Percentiles rank a stretch among this genome's conserved stretches.
These are phyloP conservation scores for Cutaneotrichosporon cavernicola DNA, from an alignment of 1,284 basidiomycete species.

Conservation along the genomic window DNA sequence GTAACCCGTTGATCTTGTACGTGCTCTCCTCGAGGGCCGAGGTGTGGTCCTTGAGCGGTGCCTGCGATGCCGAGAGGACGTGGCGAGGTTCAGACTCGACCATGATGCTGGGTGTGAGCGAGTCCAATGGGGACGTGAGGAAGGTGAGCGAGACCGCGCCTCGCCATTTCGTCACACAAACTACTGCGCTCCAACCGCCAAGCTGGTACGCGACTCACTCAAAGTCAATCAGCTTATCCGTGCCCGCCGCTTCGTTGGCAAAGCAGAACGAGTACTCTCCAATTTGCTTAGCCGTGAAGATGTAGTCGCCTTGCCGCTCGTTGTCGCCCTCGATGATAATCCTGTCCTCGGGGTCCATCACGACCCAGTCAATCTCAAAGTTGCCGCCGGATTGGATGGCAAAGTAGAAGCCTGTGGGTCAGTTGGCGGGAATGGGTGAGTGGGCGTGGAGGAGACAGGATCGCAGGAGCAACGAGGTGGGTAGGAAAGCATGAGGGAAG, in stretches of 20 bases:
- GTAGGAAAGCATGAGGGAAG: background rate
- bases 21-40: constrained; percentile 88
- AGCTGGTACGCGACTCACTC: constrained; percentile 56
- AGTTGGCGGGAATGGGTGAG: background rate
- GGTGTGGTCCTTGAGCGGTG: constrained; percentile 76
- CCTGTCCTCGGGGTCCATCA: constrained; percentile 85
- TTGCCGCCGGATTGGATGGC: constrained; percentile 92
- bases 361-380: constrained; percentile 93
- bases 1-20: constrained; percentile 78
- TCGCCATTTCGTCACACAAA: background rate
- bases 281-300: constrained; percentile 84
- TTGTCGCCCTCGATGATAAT: constrained; percentile 79
- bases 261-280: constrained; percentile 99
- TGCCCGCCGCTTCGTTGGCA: constrained; percentile 89
- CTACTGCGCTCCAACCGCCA: background rate
- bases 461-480: background rate
- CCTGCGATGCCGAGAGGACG: constrained; percentile 70
- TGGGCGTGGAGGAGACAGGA: constrained; percentile 17
- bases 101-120: constrained; percentile 64
- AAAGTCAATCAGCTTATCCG: constrained; percentile 90
- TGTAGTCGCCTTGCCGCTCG: constrained; percentile 94
- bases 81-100: constrained; percentile 90
- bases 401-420: constrained; percentile 56
- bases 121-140: background rate
- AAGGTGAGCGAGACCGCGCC: background rate